Evolutionary conservation across 352 stramenopile genomes (phyloP).

Genomic region (Globisporangium apiculatum): DNA sequence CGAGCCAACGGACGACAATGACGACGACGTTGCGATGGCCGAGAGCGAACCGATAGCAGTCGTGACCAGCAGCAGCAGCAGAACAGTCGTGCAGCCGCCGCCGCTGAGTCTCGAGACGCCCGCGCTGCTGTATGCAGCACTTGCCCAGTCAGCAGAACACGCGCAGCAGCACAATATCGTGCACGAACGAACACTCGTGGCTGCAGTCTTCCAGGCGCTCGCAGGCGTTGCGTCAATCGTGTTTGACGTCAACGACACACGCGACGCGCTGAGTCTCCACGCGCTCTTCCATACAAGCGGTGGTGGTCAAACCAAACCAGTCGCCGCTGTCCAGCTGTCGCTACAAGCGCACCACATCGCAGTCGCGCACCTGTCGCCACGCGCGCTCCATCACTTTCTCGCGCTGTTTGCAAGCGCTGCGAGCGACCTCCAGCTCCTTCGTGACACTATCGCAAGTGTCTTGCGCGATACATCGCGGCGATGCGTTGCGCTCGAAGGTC

Average conservation of each 20-base stretch:
- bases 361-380: conserved; percentile 46
- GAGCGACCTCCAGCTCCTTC: conserved; percentile 45
- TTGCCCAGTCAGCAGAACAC: neutral
- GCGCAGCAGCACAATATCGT: conserved; percentile 19
- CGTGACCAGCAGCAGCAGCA: neutral
- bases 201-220: conserved; percentile 51
- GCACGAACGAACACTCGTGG: conserved; percentile 40
- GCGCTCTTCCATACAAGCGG: conserved; percentile 16
- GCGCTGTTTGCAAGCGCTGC: conserved; percentile 23
- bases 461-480: conserved; percentile 12
- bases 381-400: conserved; percentile 25
- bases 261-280: neutral
- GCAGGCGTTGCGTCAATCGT: conserved; percentile 39
- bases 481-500: conserved; percentile 33
- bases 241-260: conserved; percentile 25
- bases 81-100: neutral
- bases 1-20: neutral
- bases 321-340: conserved; percentile 1
- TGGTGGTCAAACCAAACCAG: conserved; percentile 10
- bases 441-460: conserved; percentile 19
- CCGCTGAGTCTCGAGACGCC: conserved; percentile 8
- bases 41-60: too few species aligned
- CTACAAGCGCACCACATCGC: conserved; percentile 8
- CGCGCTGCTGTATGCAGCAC: neutral
- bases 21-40: too few species aligned